Evolutionary conservation across 257 asterid species (phyloP).

Genomic region (Solanum chilense): DNA sequence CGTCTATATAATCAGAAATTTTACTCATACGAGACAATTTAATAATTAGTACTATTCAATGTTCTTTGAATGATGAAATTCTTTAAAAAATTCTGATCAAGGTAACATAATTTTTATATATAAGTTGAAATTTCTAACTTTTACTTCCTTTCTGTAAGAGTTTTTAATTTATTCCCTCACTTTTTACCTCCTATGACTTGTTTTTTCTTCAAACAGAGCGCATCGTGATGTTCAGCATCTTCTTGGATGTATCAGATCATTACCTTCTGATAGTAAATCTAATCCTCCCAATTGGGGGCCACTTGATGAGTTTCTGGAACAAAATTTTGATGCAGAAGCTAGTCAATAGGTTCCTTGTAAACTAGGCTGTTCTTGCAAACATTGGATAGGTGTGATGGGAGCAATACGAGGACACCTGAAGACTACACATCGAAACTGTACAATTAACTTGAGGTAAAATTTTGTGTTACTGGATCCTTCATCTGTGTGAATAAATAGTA

Average conservation of each 20-base stretch:
- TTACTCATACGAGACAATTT: not conserved
- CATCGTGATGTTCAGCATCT: constrained; percentile 61
- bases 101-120: not conserved
- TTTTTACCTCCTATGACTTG: not conserved
- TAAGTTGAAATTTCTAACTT: not conserved
- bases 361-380: constrained; percentile 9
- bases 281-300: constrained; percentile 68
- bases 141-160: not conserved
- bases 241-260: constrained; percentile 87
- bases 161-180: not conserved
- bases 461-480: not conserved
- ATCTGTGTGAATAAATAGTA: not conserved
- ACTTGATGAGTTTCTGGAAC: constrained; percentile 70
- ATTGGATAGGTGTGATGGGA: constrained; percentile 1
- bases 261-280: constrained; percentile 74
- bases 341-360: constrained; percentile 25
- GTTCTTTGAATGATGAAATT: not conserved
- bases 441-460: not conserved
- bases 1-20: not conserved
- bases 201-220: constrained; percentile 34
- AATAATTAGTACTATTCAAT: not conserved
- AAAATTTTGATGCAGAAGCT: constrained; percentile 42
- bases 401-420: not conserved
- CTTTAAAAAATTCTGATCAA: not conserved
- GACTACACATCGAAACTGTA: not conserved